These are phyloP conservation scores for Darksidea phi DNA, from an alignment of 495 filamentous ascomycete species.

Conservation along the genomic window DNA sequence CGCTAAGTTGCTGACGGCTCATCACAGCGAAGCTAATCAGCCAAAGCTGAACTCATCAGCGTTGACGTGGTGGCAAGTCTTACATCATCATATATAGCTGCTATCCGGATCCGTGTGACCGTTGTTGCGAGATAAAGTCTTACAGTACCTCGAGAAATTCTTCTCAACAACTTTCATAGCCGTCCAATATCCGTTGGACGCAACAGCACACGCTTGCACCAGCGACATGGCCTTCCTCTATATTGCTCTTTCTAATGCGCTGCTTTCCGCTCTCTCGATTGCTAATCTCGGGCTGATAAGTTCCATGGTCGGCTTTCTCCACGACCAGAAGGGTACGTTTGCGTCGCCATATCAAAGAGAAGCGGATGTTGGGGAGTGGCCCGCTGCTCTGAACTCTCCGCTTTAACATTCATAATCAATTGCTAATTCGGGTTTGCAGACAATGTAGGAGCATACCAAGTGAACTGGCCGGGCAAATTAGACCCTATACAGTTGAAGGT, in stretches of 20 bases:
- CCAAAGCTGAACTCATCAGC: constrained; percentile 23
- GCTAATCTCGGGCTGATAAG: constrained; percentile 44
- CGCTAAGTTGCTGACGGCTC: constrained; percentile 5
- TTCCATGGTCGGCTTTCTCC: constrained; percentile 52
- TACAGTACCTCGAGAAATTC: no score
- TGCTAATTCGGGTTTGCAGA: neutral
- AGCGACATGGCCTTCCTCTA: constrained; percentile 22
- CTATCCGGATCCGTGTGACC: no score
- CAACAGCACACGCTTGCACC: neutral
- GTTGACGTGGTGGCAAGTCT: neutral
- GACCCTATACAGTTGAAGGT: constrained; percentile 43
- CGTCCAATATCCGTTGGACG: no score
- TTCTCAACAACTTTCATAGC: no score
- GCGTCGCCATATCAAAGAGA: no score
- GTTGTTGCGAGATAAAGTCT: no score
- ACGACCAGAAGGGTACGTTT: constrained; percentile 25
- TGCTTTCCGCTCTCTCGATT: constrained; percentile 30
- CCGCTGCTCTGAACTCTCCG: no score
- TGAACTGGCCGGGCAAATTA: constrained; percentile 39
- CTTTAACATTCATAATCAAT: no score
- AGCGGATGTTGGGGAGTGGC: no score
- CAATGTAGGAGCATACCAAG: constrained; percentile 39
- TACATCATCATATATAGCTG: no score
- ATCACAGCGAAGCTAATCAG: neutral
- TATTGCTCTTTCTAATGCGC: constrained; percentile 16